Conservation (phyloP, 2,329 filamentous ascomycete genomes). For the Colletotrichum cuscutae region DNA sequence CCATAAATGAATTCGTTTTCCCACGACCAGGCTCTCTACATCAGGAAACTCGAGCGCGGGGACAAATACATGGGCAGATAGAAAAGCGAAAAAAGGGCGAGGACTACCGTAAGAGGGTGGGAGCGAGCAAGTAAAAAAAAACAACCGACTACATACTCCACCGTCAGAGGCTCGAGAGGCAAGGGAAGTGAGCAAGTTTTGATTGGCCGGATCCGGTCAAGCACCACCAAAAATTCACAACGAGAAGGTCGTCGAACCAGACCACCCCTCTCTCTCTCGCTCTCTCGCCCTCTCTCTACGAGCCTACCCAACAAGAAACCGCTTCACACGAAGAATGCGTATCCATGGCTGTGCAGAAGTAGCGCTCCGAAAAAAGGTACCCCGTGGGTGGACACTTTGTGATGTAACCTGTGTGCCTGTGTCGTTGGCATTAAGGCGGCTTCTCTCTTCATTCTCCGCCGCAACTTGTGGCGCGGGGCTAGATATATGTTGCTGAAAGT, state of each 20-base stretch:
- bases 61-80: not conserved
- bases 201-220: slow-evolving; percentile 47
- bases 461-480: not conserved
- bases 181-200: slow-evolving; percentile 56
- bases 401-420: slow-evolving; percentile 6
- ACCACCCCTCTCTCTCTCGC: slow-evolving; percentile 6
- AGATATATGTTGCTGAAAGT: not conserved
- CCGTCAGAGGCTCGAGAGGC: slow-evolving; percentile 33
- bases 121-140: slow-evolving; percentile 14
- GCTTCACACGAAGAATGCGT: slow-evolving; percentile 28
- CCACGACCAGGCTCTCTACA: slow-evolving; percentile 8
- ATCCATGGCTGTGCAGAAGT: slow-evolving; percentile 29
- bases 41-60: slow-evolving; percentile 21
- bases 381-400: slow-evolving; percentile 3
- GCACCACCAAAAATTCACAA: slow-evolving; percentile 27
- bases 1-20: not conserved
- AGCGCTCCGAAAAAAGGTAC: not conserved
- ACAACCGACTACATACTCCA: slow-evolving; percentile 16
- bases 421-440: not conserved
- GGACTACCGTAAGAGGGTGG: slow-evolving; percentile 25
- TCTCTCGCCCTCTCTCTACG: too few relatives aligned
- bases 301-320: not conserved
- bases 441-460: not conserved
- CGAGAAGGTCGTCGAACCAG: slow-evolving; percentile 33
- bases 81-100: too few relatives aligned